A percentile compares a stretch with the other conserved stretches of the same genome.
phyloP scores from a whole-genome alignment of 257 asterid genomes.

The Solanum sitiens region DNA sequence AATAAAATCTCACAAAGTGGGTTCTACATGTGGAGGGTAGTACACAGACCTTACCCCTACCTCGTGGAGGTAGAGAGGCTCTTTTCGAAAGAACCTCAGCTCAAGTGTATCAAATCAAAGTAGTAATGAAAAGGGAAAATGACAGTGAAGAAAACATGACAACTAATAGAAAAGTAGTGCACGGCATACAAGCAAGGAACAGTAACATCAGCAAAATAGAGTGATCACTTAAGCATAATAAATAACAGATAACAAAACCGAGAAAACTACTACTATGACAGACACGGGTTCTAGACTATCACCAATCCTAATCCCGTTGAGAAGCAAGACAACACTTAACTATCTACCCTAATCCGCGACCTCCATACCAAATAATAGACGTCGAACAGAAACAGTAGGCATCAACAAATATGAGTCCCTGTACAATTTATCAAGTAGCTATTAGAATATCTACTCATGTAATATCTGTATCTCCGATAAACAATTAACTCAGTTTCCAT shows the following conservation, averaged over 20 bases:
- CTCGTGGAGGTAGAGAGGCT: not conserved
- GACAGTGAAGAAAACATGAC: not conserved
- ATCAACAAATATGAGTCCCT: not conserved
- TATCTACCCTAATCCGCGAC: not conserved
- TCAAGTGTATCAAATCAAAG: not conserved
- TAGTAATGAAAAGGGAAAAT: not conserved
- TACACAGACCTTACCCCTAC: not conserved
- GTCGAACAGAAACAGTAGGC: not conserved
- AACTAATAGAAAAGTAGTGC: not conserved
- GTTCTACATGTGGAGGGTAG: not conserved
- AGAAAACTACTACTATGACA: not conserved
- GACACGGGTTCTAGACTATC: not conserved
- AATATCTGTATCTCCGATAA: not conserved
- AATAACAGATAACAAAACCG: too few species aligned
- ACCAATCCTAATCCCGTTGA: not conserved
- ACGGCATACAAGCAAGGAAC: not conserved
- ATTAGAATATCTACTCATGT: not conserved
- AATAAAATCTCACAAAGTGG: not conserved
- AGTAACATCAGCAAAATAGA: not conserved
- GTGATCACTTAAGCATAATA: not conserved
- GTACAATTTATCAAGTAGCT: not conserved
- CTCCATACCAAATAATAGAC: not conserved
- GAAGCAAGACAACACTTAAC: not conserved
- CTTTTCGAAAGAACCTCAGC: not conserved
- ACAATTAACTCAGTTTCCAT: not conserved